phyloP scores from a whole-genome alignment of 805 yeast genomes.

The Saturnispora halmiae region DNA sequence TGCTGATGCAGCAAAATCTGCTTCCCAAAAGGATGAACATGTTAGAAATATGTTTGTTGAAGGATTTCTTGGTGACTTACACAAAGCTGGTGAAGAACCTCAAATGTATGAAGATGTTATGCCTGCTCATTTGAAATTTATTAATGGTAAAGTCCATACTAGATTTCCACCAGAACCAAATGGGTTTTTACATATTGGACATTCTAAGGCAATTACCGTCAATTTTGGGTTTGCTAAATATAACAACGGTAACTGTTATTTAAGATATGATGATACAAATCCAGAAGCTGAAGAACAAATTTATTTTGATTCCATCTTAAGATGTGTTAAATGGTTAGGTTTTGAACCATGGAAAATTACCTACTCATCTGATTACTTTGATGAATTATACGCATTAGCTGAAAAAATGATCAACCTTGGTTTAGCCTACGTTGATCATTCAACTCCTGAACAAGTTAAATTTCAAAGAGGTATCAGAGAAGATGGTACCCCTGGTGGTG shows the following conservation, averaged over 20 bases:
- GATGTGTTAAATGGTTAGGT: slow-evolving; percentile 90
- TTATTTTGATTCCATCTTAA: slow-evolving; percentile 74
- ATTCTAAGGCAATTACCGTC: slow-evolving; percentile 94
- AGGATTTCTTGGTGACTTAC: slow-evolving; percentile 92
- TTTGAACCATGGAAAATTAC: slow-evolving; percentile 90
- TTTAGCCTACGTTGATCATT: slow-evolving; percentile 86
- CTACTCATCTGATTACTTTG: slow-evolving; percentile 93
- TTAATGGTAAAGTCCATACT: slow-evolving; percentile 78
- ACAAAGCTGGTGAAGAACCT: slow-evolving; percentile 90
- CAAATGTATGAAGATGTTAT: slow-evolving; percentile 82
- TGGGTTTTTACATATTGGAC: slow-evolving; percentile 96
- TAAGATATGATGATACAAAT: slow-evolving; percentile 94
- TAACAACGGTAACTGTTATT: slow-evolving; percentile 79
- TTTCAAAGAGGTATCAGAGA: slow-evolving; percentile 82
- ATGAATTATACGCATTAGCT: slow-evolving; percentile 78
- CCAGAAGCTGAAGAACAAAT: slow-evolving; percentile 98
- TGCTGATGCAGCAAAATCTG: neutral
- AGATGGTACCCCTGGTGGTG: slow-evolving; percentile 92
- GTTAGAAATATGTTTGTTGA: slow-evolving; percentile 80
- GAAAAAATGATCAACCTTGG: slow-evolving; percentile 65
- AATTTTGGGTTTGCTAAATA: slow-evolving; percentile 94
- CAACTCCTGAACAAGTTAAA: slow-evolving; percentile 86
- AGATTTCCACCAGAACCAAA: slow-evolving; percentile 99
- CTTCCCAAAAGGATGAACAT: slow-evolving; percentile 16
- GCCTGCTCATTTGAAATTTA: slow-evolving; percentile 67